phyloP scores from a whole-genome alignment of 2,329 filamentous ascomycete species.

The Aschersonia sp. region DNA sequence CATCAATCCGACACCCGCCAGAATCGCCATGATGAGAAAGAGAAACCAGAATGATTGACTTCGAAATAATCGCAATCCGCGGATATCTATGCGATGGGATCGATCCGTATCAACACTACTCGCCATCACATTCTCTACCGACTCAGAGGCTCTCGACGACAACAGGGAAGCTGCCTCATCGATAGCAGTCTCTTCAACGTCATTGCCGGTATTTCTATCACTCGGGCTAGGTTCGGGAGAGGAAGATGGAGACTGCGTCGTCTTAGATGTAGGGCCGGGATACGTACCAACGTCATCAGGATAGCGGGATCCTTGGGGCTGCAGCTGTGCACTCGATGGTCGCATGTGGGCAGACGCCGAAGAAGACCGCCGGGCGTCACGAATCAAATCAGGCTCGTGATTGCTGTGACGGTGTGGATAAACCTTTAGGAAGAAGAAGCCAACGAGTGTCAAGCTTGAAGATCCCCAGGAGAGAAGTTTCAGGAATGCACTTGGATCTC shows the following conservation, averaged over 20 bases:
- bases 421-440: conserved; percentile 76
- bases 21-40: conserved; percentile 74
- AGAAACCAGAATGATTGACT: conserved; percentile 80
- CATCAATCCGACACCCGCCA: conserved; percentile 91
- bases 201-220: neutral
- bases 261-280: conserved; percentile 2
- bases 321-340: neutral
- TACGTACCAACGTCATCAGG: conserved; percentile 54
- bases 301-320: conserved; percentile 13
- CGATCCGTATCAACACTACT: conserved; percentile 56
- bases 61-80: conserved; percentile 60
- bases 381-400: conserved; percentile 41
- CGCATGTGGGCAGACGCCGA: neutral
- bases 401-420: conserved; percentile 34
- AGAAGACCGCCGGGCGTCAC: conserved; percentile 7
- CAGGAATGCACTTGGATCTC: conserved; percentile 69
- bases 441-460: conserved; percentile 55
- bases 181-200: conserved; percentile 24
- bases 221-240: neutral
- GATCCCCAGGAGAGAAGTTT: conserved; percentile 70
- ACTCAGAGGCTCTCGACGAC: conserved; percentile 44
- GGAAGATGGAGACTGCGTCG: neutral
- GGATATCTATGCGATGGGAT: conserved; percentile 78
- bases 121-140: conserved; percentile 36
- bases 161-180: conserved; percentile 75